phyloP scores from a whole-genome alignment of 768 basidiomycete genomes.

The Tulasnella sp. region DNA sequence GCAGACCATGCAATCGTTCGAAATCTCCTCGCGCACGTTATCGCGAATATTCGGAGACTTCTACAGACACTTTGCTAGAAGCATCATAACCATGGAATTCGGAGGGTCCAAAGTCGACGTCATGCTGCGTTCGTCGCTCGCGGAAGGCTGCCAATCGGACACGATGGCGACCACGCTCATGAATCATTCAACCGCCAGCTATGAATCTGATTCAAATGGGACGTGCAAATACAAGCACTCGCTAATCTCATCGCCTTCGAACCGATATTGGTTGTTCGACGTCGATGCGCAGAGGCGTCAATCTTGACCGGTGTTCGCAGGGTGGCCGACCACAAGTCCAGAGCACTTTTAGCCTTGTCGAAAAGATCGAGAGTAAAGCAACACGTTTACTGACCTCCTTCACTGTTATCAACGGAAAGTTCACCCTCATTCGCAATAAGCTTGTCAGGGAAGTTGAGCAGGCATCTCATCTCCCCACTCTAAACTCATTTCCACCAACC shows the following conservation, averaged over 20 bases:
- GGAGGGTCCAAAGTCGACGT: background rate
- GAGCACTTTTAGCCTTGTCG: background rate
- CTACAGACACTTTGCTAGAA: background rate
- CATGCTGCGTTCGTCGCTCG: background rate
- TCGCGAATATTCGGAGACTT: background rate
- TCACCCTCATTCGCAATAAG: background rate
- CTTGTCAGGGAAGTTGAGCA: constrained; percentile 2
- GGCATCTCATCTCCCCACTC: constrained; percentile 3
- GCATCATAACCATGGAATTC: background rate
- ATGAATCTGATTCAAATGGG: background rate
- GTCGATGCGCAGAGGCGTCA: too few species aligned
- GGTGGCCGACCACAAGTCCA: background rate
- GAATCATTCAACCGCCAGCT: background rate
- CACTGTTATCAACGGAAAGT: background rate
- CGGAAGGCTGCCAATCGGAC: background rate
- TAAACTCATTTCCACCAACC: constrained; percentile 1
- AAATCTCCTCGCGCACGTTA: background rate
- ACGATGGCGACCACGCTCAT: background rate
- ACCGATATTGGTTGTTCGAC: background rate
- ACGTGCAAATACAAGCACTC: background rate
- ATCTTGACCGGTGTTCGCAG: background rate
- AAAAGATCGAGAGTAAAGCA: background rate
- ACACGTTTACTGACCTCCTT: background rate
- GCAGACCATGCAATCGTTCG: background rate
- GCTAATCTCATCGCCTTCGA: background rate